A percentile compares a stretch with the other conserved stretches of the same genome.
Conservation (phyloP, 495 filamentous ascomycete species). For the Talaromyces wortmannii region DNA sequence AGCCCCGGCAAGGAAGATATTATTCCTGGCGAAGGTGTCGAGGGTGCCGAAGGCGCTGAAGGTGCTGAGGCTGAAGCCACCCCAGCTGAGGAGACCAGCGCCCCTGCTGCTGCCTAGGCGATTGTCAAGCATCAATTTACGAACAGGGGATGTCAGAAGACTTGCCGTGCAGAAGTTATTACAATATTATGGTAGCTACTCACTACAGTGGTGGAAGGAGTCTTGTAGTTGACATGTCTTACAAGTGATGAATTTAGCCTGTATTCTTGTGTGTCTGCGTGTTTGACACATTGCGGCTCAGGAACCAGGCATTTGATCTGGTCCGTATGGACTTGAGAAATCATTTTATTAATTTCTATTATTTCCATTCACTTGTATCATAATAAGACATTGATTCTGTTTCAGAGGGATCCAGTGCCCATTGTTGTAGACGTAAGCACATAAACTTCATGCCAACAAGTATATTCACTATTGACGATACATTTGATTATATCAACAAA, state of each 20-base stretch:
- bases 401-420: neutral
- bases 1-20: conserved; percentile 98
- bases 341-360: neutral
- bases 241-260: neutral
- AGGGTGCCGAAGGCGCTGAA: conserved; percentile 14
- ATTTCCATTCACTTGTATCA: neutral
- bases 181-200: conserved; percentile 1
- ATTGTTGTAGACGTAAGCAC: neutral
- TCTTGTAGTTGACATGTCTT: conserved; percentile 1
- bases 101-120: conserved; percentile 26
- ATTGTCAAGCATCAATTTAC: conserved; percentile 1
- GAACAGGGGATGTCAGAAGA: conserved; percentile 4
- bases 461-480: neutral
- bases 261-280: conserved; percentile 2
- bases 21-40: conserved; percentile 48
- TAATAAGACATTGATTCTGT: neutral
- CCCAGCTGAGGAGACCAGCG: conserved; percentile 20
- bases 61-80: conserved; percentile 30
- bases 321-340: neutral
- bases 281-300: conserved; percentile 5
- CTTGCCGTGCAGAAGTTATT: neutral
- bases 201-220: neutral
- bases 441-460: neutral
- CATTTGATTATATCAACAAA: neutral
- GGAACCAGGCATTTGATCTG: neutral